A percentile compares a stretch with the other conserved stretches of the same genome.
Conservation (phyloP, 306 rosid species). For the Clitoria ternatea region DNA sequence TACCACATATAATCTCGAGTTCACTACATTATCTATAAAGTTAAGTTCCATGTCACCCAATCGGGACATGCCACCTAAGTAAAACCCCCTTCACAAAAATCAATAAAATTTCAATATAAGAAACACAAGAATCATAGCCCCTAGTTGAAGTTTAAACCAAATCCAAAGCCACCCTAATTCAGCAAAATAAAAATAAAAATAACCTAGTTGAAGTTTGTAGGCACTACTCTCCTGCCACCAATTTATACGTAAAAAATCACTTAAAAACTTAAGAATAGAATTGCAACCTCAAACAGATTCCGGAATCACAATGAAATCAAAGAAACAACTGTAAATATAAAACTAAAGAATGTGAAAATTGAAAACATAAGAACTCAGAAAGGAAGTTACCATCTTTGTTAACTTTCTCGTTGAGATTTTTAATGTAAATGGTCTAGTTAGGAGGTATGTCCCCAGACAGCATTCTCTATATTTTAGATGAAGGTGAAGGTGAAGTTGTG, state of each 20-base stretch:
- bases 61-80: background rate
- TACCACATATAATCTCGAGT: background rate
- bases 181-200: background rate
- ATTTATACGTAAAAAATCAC: background rate
- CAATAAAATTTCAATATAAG: background rate
- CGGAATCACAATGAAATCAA: background rate
- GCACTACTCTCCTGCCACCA: background rate
- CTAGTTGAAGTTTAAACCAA: too few relatives aligned
- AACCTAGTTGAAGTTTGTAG: background rate
- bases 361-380: background rate
- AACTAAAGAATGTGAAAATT: too few relatives aligned
- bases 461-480: slow-evolving; percentile 41
- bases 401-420: slow-evolving; percentile 85
- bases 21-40: background rate
- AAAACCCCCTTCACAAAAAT: background rate
- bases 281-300: background rate
- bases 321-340: background rate
- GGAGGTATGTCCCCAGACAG: slow-evolving; percentile 89
- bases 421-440: slow-evolving; percentile 76
- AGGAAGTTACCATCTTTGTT: slow-evolving; percentile 72
- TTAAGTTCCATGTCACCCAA: background rate
- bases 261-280: background rate
- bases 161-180: slow-evolving; percentile 9
- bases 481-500: background rate
- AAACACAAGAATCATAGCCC: background rate